Evolutionary conservation across 257 asterid species (phyloP), one percentile per base, ranked within the genome.

Genomic region (Petrea volubilis): DNA sequence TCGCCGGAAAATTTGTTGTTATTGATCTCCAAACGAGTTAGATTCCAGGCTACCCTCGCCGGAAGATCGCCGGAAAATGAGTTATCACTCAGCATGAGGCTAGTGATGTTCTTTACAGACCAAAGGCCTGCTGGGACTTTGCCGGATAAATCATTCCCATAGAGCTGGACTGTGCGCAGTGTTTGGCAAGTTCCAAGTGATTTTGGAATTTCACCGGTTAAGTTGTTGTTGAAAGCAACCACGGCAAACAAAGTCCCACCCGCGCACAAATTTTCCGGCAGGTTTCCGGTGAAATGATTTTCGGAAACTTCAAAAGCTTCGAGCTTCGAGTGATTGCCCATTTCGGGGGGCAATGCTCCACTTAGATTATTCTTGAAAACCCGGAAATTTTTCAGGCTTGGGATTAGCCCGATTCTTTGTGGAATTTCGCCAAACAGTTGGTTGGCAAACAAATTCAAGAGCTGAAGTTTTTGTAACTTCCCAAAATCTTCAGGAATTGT

Each of bases 191-290:
- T 68, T 31, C 65, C 87, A 8, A 93, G 85, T 4, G 96, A 82
- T 51, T 80, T 78, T 0, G 98, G 97, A 49, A 94, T 83, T 53
- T 49, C 83, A n/a, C 98, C 98, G 5, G 86, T 71, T 20, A 91
- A 46, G 60, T 80, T 74, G 81, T 91, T 94, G 76, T 72, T 72
- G 67, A 75, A 89, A 41, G 89, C 97, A 21, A 84, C 85, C 47
- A 86, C 58, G 3, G 97, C 96, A 23, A 64, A 11, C 24, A 94
- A 68, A 69, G 81, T 74, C 20, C 81, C 74, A 3, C 95, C 81
- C 10, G 95, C 80, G 61, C 98, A 94, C 28, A 94, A 57, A 70
- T 88, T 81, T 14, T 77, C 90, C 36, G 98, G 98, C 55, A 94
- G 36, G 33, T 17, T 80, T 27, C 97, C 98, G 6, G 63, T 82